Percentiles rank a stretch among this genome's conserved stretches.
phyloP scores from a whole-genome alignment of 805 yeast species.

The Wickerhamiella occidentalis region DNA sequence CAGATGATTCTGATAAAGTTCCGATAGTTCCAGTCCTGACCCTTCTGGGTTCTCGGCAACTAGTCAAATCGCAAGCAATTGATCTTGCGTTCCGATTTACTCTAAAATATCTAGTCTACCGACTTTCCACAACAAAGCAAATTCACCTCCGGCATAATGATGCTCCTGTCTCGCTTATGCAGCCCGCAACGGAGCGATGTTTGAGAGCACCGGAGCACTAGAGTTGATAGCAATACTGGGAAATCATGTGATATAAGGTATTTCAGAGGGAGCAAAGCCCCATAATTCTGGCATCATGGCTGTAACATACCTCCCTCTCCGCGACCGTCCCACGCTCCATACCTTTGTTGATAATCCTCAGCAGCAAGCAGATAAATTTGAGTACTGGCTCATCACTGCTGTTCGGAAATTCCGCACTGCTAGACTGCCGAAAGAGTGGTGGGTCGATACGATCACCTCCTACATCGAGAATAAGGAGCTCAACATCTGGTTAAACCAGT shows the following conservation, averaged over 20 bases:
- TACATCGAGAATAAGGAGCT: neutral
- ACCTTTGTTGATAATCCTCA: neutral
- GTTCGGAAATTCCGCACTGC: neutral
- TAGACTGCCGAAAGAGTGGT: neutral
- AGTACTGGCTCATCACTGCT: neutral
- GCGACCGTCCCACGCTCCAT: neutral
- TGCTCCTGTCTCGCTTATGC: neutral
- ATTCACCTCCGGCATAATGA: no score
- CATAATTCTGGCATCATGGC: neutral
- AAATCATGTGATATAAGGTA: neutral
- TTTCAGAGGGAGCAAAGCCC: neutral
- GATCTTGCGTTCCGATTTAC: no score
- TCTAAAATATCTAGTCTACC: no score
- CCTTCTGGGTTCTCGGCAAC: no score
- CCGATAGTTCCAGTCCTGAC: no score
- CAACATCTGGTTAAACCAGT: neutral
- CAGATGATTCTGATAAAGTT: no score
- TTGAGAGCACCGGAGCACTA: no score
- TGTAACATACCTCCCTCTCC: neutral
- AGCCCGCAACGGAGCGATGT: neutral
- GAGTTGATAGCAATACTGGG: neutral
- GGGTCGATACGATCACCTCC: neutral
- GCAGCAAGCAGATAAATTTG: neutral
- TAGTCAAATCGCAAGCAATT: no score
- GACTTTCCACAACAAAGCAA: no score